These are phyloP conservation scores for Trichopus zeylanicus DNA, from an alignment of 116 monocot genomes.

Conservation along the genomic window DNA sequence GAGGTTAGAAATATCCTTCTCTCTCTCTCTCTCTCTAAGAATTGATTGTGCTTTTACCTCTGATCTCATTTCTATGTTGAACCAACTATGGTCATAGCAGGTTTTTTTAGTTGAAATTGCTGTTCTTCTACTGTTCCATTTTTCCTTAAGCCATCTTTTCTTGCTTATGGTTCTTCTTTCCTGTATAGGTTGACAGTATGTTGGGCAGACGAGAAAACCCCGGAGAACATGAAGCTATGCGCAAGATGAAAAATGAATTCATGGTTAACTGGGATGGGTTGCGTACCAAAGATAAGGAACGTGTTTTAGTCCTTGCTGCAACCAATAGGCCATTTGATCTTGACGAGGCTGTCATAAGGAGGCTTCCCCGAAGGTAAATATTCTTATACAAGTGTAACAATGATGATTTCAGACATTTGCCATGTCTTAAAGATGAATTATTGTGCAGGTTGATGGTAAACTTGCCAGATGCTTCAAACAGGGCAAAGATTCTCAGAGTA, in stretches of 20 bases:
- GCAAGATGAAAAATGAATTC: too few species aligned
- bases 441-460: too few species aligned
- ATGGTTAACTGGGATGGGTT: too few species aligned
- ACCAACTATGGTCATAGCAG: too few species aligned
- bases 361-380: conserved; percentile 86
- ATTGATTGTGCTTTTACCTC: too few species aligned
- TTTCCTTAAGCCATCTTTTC: neutral
- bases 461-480: conserved; percentile 78
- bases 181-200: too few species aligned
- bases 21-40: too few species aligned
- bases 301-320: conserved; percentile 94
- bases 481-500: conserved; percentile 87
- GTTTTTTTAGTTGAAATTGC: too few species aligned
- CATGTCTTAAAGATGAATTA: conserved; percentile 59
- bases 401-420: neutral
- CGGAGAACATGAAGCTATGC: too few species aligned
- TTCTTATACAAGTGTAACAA: too few species aligned
- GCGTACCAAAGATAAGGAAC: conserved; percentile 96
- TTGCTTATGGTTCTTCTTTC: conserved; percentile 71
- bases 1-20: conserved; percentile 55
- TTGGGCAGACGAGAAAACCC: conserved; percentile 95
- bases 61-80: too few species aligned
- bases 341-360: conserved; percentile 98
- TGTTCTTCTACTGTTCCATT: too few species aligned
- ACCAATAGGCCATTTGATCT: conserved; percentile 99